Conservation (phyloP, 1,139 yeast genomes). For the Geotrichum candidum region DNA sequence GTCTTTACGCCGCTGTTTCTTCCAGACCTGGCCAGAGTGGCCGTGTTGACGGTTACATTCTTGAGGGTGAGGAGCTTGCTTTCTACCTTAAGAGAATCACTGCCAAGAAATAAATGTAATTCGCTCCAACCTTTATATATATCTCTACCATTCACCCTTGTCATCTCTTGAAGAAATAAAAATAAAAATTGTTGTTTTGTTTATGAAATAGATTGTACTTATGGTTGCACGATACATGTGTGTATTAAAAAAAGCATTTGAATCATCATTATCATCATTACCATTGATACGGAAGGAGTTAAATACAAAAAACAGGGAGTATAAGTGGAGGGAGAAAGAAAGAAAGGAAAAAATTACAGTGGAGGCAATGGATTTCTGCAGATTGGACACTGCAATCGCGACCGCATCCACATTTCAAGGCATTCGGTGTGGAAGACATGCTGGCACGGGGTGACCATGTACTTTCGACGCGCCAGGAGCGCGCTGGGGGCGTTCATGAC, state of each 20-base stretch:
- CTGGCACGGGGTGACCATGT: slow-evolving; percentile 89
- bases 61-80: slow-evolving; percentile 99
- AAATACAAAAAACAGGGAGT: no score
- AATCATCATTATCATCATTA: background rate
- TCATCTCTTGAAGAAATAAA: background rate
- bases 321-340: no score
- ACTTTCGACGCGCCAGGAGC: slow-evolving; percentile 39
- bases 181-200: background rate
- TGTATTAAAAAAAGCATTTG: background rate
- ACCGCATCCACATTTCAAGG: slow-evolving; percentile 88
- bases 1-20: slow-evolving; percentile 96
- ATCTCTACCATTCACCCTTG: background rate
- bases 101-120: slow-evolving; percentile 80
- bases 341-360: slow-evolving; percentile 19
- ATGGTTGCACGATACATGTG: background rate
- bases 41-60: slow-evolving; percentile 99
- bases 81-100: slow-evolving; percentile 99
- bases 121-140: background rate
- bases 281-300: background rate
- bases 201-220: background rate
- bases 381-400: slow-evolving; percentile 88
- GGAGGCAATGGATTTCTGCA: slow-evolving; percentile 87
- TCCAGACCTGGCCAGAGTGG: slow-evolving; percentile 99
- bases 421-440: slow-evolving; percentile 87
- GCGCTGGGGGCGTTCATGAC: slow-evolving; percentile 32